Percentiles rank a stretch among this genome's conserved stretches.
phyloP scores from a whole-genome alignment of 768 basidiomycete genomes.

The Tephrocybe sp. region DNA sequence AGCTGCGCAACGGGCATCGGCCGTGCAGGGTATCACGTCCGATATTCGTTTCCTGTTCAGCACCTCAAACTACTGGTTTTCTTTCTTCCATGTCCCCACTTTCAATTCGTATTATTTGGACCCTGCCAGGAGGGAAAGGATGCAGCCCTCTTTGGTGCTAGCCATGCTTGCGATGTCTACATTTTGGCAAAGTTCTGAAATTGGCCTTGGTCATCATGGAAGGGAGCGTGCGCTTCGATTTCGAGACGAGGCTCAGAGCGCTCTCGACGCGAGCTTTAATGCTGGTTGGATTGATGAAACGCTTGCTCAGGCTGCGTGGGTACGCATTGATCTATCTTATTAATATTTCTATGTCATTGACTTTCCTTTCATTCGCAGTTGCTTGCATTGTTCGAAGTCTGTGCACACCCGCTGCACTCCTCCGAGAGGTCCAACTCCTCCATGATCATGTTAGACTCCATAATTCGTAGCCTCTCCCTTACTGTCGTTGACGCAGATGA shows the following conservation, averaged over 20 bases:
- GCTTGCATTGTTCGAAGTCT: slow-evolving; percentile 69
- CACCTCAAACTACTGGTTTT: slow-evolving; percentile 67
- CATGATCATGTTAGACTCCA: slow-evolving; percentile 60
- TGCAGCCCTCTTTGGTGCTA: slow-evolving; percentile 69
- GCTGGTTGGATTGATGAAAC: slow-evolving; percentile 72
- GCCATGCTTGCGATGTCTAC: slow-evolving; percentile 63
- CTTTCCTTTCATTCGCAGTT: slow-evolving; percentile 36
- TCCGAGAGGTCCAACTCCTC: slow-evolving; percentile 52
- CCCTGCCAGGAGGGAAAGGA: slow-evolving; percentile 44
- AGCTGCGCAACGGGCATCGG: slow-evolving; percentile 42
- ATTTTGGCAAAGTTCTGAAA: slow-evolving; percentile 69
- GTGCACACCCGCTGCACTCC: slow-evolving; percentile 62
- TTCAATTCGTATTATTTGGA: slow-evolving; percentile 63
- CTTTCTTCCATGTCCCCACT: slow-evolving; percentile 68
- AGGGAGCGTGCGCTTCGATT: slow-evolving; percentile 57
- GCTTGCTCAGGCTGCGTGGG: slow-evolving; percentile 76
- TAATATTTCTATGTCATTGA: slow-evolving; percentile 4
- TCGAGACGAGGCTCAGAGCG: slow-evolving; percentile 65
- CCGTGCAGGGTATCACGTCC: slow-evolving; percentile 41
- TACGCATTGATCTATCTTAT: slow-evolving; percentile 28
- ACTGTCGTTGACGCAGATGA: slow-evolving; percentile 59
- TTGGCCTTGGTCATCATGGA: slow-evolving; percentile 46
- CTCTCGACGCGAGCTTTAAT: slow-evolving; percentile 68
- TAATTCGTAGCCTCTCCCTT: slow-evolving; percentile 60
- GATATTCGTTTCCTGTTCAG: slow-evolving; percentile 68